These are phyloP conservation scores for Myxozyma lipomycoides DNA, from an alignment of 805 yeast species.

Conservation along the genomic window DNA sequence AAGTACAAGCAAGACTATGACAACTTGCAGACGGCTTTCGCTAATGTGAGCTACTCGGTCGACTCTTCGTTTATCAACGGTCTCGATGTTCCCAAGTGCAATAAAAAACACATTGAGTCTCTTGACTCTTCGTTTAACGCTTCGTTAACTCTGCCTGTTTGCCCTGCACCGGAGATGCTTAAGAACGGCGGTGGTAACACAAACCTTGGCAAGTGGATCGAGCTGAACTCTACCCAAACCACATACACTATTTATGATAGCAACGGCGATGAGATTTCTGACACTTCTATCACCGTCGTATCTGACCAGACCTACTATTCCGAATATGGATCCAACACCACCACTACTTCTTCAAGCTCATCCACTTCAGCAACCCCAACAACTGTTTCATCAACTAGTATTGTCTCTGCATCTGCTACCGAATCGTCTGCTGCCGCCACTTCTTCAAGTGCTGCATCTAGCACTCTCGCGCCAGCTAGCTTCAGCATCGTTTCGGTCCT, in stretches of 20 bases:
- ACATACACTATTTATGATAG: slow-evolving; percentile 35
- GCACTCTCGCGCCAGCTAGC: slow-evolving; percentile 1
- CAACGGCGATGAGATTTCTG: slow-evolving; percentile 32
- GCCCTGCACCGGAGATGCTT: slow-evolving; percentile 39
- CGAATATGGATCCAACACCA: background rate
- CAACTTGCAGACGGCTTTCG: slow-evolving; percentile 56
- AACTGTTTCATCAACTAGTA: slow-evolving; percentile 1
- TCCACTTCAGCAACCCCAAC: slow-evolving; percentile 3
- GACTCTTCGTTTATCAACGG: slow-evolving; percentile 18
- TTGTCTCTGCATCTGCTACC: background rate
- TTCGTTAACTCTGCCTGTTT: slow-evolving; percentile 36
- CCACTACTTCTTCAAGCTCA: slow-evolving; percentile 2
- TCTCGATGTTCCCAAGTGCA: slow-evolving; percentile 31
- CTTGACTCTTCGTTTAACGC: slow-evolving; percentile 34
- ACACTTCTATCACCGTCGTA: slow-evolving; percentile 27
- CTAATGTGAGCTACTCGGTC: slow-evolving; percentile 38
- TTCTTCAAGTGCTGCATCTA: background rate
- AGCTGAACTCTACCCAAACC: slow-evolving; percentile 30
- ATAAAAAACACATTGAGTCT: slow-evolving; percentile 24
- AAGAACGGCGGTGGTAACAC: slow-evolving; percentile 40
- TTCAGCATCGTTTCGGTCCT: background rate
- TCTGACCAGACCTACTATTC: slow-evolving; percentile 18
- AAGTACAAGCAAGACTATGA: slow-evolving; percentile 49
- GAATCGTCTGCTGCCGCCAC: slow-evolving; percentile 12
- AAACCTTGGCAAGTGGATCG: slow-evolving; percentile 38